These are phyloP conservation scores for Irpex sp. DNA, from an alignment of 1,284 basidiomycete genomes.

Conservation along the genomic window DNA sequence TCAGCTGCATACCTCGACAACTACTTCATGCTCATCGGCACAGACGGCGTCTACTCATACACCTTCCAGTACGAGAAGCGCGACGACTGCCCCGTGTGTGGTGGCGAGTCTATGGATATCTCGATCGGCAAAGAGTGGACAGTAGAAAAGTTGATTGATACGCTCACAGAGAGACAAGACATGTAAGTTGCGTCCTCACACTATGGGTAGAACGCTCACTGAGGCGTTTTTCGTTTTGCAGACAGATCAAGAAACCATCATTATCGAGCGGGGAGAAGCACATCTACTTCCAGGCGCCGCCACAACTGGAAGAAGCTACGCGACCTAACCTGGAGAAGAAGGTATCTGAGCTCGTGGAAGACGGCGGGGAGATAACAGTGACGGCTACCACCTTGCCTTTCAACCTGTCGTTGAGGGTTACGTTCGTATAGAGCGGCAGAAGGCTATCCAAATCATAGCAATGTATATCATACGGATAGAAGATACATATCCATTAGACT, in stretches of 20 bases:
- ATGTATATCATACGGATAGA: neutral
- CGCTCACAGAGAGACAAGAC: constrained; percentile 80
- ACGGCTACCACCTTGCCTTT: constrained; percentile 90
- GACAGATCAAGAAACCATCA: constrained; percentile 93
- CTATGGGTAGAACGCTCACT: neutral
- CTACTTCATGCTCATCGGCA: constrained; percentile 98
- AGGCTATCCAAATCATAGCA: neutral
- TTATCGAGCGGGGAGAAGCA: constrained; percentile 66
- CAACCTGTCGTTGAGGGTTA: constrained; percentile 70
- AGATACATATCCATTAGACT: too few species aligned
- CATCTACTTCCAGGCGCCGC: constrained; percentile 92
- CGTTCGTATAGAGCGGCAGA: constrained; percentile 40
- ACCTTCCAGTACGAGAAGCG: constrained; percentile 96
- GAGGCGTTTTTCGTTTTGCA: constrained; percentile 29
- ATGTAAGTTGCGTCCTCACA: constrained; percentile 54
- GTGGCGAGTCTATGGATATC: constrained; percentile 81
- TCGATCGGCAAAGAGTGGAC: constrained; percentile 69
- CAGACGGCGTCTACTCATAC: constrained; percentile 95
- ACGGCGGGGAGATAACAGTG: constrained; percentile 80
- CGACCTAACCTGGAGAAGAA: constrained; percentile 86
- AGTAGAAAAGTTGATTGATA: constrained; percentile 83
- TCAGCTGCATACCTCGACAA: constrained; percentile 95
- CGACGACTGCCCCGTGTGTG: constrained; percentile 95
- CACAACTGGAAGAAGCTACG: constrained; percentile 84
- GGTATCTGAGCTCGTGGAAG: constrained; percentile 75